phyloP scores from a whole-genome alignment of 352 stramenopile species.

The Globisporangium paroecandrum region DNA sequence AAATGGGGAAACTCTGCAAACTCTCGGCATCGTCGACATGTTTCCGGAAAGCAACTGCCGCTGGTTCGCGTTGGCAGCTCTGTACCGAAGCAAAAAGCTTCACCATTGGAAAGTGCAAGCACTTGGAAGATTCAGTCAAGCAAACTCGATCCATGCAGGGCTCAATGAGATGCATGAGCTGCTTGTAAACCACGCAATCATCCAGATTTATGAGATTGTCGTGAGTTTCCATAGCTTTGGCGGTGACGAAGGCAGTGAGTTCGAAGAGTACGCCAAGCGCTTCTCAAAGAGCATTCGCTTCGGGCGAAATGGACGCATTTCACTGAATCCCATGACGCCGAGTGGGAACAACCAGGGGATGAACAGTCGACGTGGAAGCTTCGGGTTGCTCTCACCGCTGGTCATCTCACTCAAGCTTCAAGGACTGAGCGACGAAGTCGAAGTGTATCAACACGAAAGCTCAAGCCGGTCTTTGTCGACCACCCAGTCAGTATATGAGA shows the following conservation, averaged over 20 bases:
- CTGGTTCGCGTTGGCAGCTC: constrained; percentile 48
- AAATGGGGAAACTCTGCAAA: constrained; percentile 43
- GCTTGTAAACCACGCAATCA: constrained; percentile 44
- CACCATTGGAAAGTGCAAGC: constrained; percentile 49
- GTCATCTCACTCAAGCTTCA: constrained; percentile 45
- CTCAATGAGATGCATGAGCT: constrained; percentile 53
- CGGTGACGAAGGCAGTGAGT: constrained; percentile 17
- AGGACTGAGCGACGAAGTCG: constrained; percentile 26
- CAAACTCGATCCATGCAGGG: constrained; percentile 44
- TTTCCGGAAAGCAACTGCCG: constrained; percentile 26
- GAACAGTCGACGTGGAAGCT: background rate
- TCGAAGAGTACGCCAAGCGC: constrained; percentile 35
- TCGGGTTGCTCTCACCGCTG: constrained; percentile 17
- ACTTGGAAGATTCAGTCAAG: constrained; percentile 33
- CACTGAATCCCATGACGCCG: constrained; percentile 21
- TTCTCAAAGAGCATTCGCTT: constrained; percentile 68
- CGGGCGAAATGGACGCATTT: constrained; percentile 53
- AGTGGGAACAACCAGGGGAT: background rate
- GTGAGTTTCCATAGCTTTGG: constrained; percentile 29
- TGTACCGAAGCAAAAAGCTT: constrained; percentile 52
- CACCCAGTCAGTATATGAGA: constrained; percentile 48
- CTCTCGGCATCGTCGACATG: constrained; percentile 46
- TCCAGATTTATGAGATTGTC: constrained; percentile 57
- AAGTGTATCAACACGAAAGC: constrained; percentile 47
- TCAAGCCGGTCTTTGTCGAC: constrained; percentile 32